Evolutionary conservation across 768 basidiomycete species (phyloP).

Genomic region (Sutorius australiensis): DNA sequence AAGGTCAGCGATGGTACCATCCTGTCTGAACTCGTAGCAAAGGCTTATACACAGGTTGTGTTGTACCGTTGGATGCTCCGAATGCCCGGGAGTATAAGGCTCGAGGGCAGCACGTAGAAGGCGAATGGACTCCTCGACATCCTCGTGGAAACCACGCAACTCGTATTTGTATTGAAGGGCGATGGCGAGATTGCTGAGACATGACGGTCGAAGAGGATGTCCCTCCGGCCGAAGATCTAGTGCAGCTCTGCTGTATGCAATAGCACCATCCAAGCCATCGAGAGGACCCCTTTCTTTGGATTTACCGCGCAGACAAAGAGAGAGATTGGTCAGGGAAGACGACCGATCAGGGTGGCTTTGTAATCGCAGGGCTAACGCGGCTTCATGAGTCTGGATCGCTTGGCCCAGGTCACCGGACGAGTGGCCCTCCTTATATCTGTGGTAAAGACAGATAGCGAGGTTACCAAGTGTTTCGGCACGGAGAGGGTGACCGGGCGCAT

Average conservation of each 20-base stretch:
- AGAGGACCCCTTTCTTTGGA: not conserved
- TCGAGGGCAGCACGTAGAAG: not conserved
- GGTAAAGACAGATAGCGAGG: conserved; percentile 5
- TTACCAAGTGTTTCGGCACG: conserved; percentile 12
- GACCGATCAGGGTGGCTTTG: not conserved
- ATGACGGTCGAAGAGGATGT: not conserved
- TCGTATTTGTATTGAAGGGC: not conserved
- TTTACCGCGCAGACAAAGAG: not conserved
- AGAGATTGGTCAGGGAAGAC: conserved; percentile 2
- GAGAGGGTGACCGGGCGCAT: not conserved
- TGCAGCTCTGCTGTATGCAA: not conserved
- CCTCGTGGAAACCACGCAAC: not conserved
- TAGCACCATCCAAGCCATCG: not conserved
- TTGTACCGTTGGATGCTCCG: not conserved
- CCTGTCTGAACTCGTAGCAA: not conserved
- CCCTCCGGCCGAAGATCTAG: not conserved
- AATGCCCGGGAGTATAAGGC: not conserved
- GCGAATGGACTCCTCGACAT: not conserved
- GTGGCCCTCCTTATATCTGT: not conserved
- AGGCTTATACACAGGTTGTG: not conserved
- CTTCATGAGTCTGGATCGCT: conserved; percentile 6
- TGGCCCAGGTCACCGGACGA: not conserved
- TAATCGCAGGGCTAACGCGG: conserved; percentile 2
- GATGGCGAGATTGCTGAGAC: not conserved
- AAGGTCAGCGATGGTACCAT: not conserved